A percentile compares a stretch with the other conserved stretches of the same genome.
These are phyloP conservation scores for Tuber borchii DNA, from an alignment of 495 filamentous ascomycete species.

Conservation along the genomic window DNA sequence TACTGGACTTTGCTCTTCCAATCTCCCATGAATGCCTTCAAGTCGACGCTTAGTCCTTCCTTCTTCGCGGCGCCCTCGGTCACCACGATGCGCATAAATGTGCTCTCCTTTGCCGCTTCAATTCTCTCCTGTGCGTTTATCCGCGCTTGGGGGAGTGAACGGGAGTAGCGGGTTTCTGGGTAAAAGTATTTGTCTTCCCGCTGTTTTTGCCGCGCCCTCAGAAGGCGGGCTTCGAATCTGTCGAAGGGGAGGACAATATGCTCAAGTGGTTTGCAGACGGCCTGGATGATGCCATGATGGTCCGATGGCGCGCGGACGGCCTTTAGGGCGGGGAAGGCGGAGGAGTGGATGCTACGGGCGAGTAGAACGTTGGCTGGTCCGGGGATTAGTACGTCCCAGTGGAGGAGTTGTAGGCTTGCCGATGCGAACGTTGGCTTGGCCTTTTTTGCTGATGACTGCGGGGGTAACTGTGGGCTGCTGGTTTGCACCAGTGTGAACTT, in stretches of 20 bases:
- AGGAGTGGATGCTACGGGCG: constrained; percentile 61
- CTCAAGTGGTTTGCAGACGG: constrained; percentile 55
- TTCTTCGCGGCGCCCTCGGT: constrained; percentile 41
- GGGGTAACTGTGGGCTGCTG: constrained; percentile 51
- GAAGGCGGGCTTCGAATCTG: constrained; percentile 40
- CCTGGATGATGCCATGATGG: constrained; percentile 64
- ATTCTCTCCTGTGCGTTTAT: constrained; percentile 54
- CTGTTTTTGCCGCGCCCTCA: constrained; percentile 40
- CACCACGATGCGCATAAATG: constrained; percentile 54
- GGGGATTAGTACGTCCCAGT: constrained; percentile 69
- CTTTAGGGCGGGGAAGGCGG: constrained; percentile 64
- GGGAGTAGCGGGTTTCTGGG: constrained; percentile 42
- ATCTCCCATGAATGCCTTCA: constrained; percentile 52
- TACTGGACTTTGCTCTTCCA: constrained; percentile 56
- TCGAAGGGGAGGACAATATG: constrained; percentile 50
- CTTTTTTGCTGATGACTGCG: constrained; percentile 17
- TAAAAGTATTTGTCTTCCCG: constrained; percentile 17
- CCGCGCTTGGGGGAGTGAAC: constrained; percentile 50
- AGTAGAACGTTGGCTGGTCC: constrained; percentile 62
- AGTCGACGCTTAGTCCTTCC: constrained; percentile 49
- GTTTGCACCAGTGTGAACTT: constrained; percentile 67
- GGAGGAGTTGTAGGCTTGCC: constrained; percentile 57
- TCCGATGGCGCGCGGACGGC: constrained; percentile 66
- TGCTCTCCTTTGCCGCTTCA: constrained; percentile 50
- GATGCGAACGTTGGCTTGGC: constrained; percentile 62